Conservation (phyloP, 2,329 filamentous ascomycete genomes). For the Trichoderma koningiopsis region DNA sequence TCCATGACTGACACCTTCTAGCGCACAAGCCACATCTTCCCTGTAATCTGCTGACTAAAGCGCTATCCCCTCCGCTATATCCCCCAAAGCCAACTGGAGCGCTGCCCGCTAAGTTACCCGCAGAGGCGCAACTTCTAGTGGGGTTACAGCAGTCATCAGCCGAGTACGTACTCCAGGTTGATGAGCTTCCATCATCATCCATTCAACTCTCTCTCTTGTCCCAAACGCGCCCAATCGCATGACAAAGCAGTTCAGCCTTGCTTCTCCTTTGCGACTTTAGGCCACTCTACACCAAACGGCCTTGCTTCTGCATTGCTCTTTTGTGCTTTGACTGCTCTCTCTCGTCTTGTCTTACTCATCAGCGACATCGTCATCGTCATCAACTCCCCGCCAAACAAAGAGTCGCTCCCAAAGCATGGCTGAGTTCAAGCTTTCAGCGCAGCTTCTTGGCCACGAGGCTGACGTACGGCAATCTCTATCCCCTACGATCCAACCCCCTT, state of each 20-base stretch:
- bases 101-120: constrained; percentile 7
- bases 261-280: neutral
- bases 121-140: neutral
- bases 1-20: neutral
- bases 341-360: neutral
- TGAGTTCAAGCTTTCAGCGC: constrained; percentile 91
- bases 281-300: neutral
- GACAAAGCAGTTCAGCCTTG: constrained; percentile 20
- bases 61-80: neutral
- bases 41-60: neutral
- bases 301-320: constrained; percentile 25
- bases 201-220: neutral
- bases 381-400: neutral
- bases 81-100: constrained; percentile 8
- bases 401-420: constrained; percentile 53
- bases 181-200: constrained; percentile 37
- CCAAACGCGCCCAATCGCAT: constrained; percentile 10
- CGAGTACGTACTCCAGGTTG: constrained; percentile 11
- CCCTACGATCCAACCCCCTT: neutral
- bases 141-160: constrained; percentile 15
- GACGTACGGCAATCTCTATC: constrained; percentile 66
- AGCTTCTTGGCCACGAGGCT: constrained; percentile 84
- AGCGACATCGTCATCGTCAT: constrained; percentile 9
- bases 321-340: neutral
- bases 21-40: constrained; percentile 3